These are phyloP conservation scores for Bondarzewia mesenterica DNA, from an alignment of 1,284 basidiomycete species.

Conservation along the genomic window DNA sequence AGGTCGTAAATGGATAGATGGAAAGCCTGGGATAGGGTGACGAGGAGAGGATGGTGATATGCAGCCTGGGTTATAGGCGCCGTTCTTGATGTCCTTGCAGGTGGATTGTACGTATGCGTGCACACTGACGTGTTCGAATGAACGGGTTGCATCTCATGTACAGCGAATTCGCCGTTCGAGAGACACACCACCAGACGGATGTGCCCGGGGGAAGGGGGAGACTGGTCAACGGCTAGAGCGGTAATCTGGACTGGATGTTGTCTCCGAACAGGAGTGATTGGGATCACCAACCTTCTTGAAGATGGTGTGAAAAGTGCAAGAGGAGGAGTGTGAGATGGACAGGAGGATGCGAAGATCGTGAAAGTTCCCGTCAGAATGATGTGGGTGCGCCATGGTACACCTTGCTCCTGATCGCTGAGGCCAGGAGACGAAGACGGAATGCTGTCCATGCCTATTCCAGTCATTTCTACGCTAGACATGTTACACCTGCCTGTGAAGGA, in stretches of 20 bases:
- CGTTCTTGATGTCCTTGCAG: constrained; percentile 27
- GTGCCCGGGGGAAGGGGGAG: constrained; percentile 34
- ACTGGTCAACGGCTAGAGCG: constrained; percentile 62
- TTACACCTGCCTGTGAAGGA: constrained; percentile 42
- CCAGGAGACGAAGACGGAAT: not conserved
- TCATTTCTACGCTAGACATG: constrained; percentile 4
- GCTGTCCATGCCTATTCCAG: not conserved
- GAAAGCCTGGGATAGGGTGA: constrained; percentile 60
- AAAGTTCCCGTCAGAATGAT: constrained; percentile 34
- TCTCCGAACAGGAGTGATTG: constrained; percentile 18
- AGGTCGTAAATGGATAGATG: constrained; percentile 63
- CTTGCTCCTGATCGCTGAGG: constrained; percentile 21
- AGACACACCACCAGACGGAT: constrained; percentile 46
- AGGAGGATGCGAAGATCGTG: constrained; percentile 29
- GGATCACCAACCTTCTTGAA: constrained; percentile 21
- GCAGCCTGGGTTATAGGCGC: constrained; percentile 53
- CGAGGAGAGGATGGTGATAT: constrained; percentile 70
- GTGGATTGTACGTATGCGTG: constrained; percentile 41
- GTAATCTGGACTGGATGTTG: constrained; percentile 36
- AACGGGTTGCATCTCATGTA: constrained; percentile 29
- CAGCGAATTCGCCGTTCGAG: constrained; percentile 56
- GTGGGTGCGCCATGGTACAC: constrained; percentile 19
- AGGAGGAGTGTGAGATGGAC: constrained; percentile 17
- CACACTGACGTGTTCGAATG: constrained; percentile 20
- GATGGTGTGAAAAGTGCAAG: constrained; percentile 17